Base-by-base conservation (phyloP, 1,284 basidiomycete genomes). In the Heterobasidion annosum region DNA sequence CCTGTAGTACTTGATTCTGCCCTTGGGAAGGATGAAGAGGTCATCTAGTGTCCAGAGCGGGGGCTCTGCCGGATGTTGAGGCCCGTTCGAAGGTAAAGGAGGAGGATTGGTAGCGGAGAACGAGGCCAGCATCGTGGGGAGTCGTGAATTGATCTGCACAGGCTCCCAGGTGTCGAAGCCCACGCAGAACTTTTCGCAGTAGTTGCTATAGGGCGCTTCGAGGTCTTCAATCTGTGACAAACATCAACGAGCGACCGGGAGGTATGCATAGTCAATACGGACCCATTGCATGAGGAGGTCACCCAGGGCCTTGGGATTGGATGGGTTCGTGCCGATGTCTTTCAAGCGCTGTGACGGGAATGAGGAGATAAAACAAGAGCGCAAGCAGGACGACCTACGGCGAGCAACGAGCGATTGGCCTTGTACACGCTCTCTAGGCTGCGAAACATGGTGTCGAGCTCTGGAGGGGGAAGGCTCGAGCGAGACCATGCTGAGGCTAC, bases 251-350 rank as follows among this genome's bases (percentile, higher is more conserved):
- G 33, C 53, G 18, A 16, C 9, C 19, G 47, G 44, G 32, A 45
- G 37, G 46, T 42, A 48, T 32, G 46, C 47, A 49, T 56, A 45
- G 44, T 34, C 49, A 64, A 70, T 37, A 70, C 82, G 63, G 62
- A 96, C 93, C 96, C 95, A 99, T 71, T 91, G 86, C 91, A 98
- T 98, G 56, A 99, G 77, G 49, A 99, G 73, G 69, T 98, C 96
- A 50, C 96, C 96, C 18, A 99, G 78, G 10, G 90, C 93, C 67
- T 96, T 97, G 13, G 96, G 93, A n/a, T 90, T 92, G 1, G 92
- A 85, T 0, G 95, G 94, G 69, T 89, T 93, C 47, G 89, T 83
- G 8, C 93, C 96, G 57, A 99, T 95, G 59, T 97, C 94, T 68
- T 90, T 93, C 57, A 99, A 75, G 79, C 90, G 90, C 93, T 96